Conservation (phyloP, 1,284 basidiomycete species). For the Cryptococcus neoformans region DNA sequence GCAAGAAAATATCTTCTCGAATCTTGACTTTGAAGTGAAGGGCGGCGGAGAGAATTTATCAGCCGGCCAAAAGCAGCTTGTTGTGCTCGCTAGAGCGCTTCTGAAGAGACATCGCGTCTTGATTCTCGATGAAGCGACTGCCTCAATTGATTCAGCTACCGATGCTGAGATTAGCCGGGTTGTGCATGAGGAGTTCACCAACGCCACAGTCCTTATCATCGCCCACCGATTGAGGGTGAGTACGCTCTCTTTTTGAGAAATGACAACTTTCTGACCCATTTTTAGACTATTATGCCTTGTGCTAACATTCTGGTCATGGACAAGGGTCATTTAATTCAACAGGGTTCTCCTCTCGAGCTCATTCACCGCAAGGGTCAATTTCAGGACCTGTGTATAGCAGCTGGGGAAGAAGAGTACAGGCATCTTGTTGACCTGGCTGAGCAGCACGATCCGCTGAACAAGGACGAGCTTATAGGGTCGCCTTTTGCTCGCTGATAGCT, state of each 20-base stretch:
- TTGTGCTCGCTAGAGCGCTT: constrained; percentile 54
- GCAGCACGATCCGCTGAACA: not conserved
- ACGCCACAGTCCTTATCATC: constrained; percentile 46
- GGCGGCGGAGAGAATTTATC: constrained; percentile 51
- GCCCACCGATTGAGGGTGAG: constrained; percentile 50
- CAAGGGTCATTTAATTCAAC: constrained; percentile 31
- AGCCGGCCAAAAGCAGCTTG: constrained; percentile 55
- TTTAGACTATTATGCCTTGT: constrained; percentile 39
- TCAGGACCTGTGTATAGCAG: constrained; percentile 27
- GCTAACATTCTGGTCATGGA: constrained; percentile 39
- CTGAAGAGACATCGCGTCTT: constrained; percentile 52
- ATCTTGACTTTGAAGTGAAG: constrained; percentile 37
- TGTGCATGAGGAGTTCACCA: constrained; percentile 46
- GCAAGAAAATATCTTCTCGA: constrained; percentile 22
- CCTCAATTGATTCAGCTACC: constrained; percentile 47
- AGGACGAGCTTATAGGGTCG: too few species aligned
- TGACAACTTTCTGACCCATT: not conserved
- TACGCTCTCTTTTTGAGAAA: not conserved
- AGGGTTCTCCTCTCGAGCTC: constrained; percentile 30
- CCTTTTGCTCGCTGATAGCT: too few species aligned
- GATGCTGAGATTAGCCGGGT: constrained; percentile 50
- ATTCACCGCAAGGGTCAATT: constrained; percentile 31
- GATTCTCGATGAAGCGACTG: constrained; percentile 55
- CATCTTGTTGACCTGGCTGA: constrained; percentile 26
- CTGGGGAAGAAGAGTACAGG: constrained; percentile 29